phyloP scores from a whole-genome alignment of 305 asterid species.

The Fraxinus sp. region DNA sequence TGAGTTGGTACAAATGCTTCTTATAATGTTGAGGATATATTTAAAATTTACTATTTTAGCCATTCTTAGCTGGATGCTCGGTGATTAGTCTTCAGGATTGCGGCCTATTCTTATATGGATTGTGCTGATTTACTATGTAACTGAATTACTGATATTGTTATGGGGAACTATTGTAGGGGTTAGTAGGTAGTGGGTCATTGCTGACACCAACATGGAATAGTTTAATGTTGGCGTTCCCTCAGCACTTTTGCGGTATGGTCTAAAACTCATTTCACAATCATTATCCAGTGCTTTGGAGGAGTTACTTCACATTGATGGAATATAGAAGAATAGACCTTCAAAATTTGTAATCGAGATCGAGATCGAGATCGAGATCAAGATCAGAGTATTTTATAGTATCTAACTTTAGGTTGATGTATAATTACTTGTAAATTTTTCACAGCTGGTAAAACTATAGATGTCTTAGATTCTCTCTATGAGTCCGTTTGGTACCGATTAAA shows the following conservation, averaged over 20 bases:
- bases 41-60: constrained; percentile 8
- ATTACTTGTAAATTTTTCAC: background rate
- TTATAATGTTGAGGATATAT: constrained; percentile 19
- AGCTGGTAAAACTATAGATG: background rate
- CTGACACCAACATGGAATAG: constrained; percentile 40
- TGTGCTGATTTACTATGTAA: constrained; percentile 27
- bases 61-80: constrained; percentile 25
- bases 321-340: background rate
- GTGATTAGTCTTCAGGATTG: no score
- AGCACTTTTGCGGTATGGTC: constrained; percentile 41
- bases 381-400: background rate
- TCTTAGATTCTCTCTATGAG: background rate
- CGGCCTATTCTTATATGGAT: constrained; percentile 4
- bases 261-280: constrained; percentile 29
- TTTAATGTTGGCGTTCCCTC: constrained; percentile 44
- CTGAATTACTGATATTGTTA: constrained; percentile 36
- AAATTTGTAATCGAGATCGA: background rate
- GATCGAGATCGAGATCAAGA: no score
- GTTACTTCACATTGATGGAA: no score
- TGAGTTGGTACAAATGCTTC: constrained; percentile 17
- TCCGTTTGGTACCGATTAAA: no score
- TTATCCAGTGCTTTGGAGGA: constrained; percentile 21
- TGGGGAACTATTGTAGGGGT: constrained; percentile 34
- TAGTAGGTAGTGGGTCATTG: constrained; percentile 35
- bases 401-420: background rate